These are phyloP conservation scores for Kuraishia cidri DNA, from an alignment of 805 yeast genomes.

Conservation along the genomic window DNA sequence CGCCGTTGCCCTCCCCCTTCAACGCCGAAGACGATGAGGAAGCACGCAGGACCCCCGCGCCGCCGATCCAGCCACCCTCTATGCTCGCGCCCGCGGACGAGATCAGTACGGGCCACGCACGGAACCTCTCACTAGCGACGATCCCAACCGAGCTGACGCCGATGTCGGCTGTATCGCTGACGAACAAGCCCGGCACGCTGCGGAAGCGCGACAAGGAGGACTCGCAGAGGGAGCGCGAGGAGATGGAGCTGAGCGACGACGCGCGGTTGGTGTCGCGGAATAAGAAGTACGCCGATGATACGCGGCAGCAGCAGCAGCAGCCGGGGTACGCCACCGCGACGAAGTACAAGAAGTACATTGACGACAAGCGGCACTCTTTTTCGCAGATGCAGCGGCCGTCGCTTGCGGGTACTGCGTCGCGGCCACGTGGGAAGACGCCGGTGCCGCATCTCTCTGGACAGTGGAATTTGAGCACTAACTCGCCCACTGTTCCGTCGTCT, in stretches of 20 bases:
- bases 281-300: constrained; percentile 1
- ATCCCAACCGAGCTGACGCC: constrained; percentile 12
- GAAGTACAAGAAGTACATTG: neutral
- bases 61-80: too few species aligned
- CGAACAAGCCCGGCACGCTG: constrained; percentile 1
- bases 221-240: constrained; percentile 2
- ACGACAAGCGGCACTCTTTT: neutral
- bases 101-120: too few species aligned
- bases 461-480: neutral
- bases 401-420: neutral
- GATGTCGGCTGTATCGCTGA: constrained; percentile 10
- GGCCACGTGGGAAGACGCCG: neutral
- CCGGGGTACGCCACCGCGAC: too few species aligned
- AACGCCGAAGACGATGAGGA: constrained; percentile 4
- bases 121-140: too few species aligned
- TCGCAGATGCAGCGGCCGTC: neutral
- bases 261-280: neutral
- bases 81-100: too few species aligned
- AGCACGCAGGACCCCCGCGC: too few species aligned
- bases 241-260: constrained; percentile 11
- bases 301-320: too few species aligned
- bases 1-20: constrained; percentile 40
- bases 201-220: neutral
- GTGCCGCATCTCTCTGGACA: neutral
- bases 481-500: too few species aligned